Conservation (phyloP, 2,329 filamentous ascomycete species). For the Penicillium sp. region DNA sequence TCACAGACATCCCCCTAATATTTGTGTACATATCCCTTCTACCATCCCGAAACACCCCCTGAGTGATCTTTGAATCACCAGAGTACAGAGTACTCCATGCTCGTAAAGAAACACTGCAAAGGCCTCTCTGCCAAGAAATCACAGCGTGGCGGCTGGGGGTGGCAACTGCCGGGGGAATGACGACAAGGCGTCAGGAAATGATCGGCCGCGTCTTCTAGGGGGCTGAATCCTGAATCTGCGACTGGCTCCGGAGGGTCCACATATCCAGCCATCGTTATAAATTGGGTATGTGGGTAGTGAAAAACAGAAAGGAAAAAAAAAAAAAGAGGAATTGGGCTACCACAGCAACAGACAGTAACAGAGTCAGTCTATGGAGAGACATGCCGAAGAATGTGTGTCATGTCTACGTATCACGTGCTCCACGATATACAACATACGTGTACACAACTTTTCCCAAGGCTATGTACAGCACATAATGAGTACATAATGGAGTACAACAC, state of each 20-base stretch:
- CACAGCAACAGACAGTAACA: background rate
- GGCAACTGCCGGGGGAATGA: slow-evolving; percentile 14
- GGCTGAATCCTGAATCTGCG: slow-evolving; percentile 9
- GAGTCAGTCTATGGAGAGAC: background rate
- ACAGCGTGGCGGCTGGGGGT: slow-evolving; percentile 5
- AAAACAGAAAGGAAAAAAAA: background rate
- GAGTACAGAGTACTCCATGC: background rate
- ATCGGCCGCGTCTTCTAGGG: slow-evolving; percentile 12
- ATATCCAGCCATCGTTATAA: slow-evolving; percentile 1
- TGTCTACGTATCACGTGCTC: background rate
- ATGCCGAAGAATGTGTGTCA: background rate
- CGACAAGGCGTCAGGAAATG: slow-evolving; percentile 13
- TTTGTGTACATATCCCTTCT: slow-evolving; percentile 8
- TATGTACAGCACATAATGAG: background rate
- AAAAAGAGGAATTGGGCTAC: background rate
- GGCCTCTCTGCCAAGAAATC: slow-evolving; percentile 1
- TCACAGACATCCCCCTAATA: slow-evolving; percentile 6
- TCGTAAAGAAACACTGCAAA: background rate
- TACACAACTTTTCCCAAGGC: background rate
- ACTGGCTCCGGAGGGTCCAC: slow-evolving; percentile 4
- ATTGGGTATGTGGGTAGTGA: slow-evolving; percentile 7
- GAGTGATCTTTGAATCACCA: background rate
- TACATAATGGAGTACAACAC: background rate
- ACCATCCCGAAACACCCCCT: background rate
- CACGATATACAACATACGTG: background rate